phyloP scores from a whole-genome alignment of 2,329 filamentous ascomycete genomes.

The Rhexocercosporidium sp. region DNA sequence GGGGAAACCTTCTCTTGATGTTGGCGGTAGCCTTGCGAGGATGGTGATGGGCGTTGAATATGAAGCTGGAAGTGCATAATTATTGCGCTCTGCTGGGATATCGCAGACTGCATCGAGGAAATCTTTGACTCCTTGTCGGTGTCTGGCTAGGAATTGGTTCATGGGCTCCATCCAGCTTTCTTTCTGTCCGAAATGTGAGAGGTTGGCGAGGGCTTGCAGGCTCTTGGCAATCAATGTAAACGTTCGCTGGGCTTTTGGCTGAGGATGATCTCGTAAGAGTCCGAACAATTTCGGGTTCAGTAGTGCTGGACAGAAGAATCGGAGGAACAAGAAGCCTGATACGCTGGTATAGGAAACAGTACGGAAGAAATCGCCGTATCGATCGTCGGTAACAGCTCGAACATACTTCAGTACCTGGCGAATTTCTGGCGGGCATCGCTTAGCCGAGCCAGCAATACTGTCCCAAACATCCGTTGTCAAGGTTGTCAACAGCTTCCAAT shows the following conservation, averaged over 20 bases:
- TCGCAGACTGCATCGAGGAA: slow-evolving; percentile 88
- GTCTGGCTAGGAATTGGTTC: slow-evolving; percentile 81
- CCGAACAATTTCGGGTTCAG: slow-evolving; percentile 94
- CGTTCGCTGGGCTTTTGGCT: slow-evolving; percentile 81
- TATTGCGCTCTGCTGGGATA: slow-evolving; percentile 74
- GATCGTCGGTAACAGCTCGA: slow-evolving; percentile 88
- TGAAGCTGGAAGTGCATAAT: slow-evolving; percentile 71
- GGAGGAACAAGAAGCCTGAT: slow-evolving; percentile 90
- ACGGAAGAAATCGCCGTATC: slow-evolving; percentile 89
- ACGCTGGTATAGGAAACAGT: slow-evolving; percentile 93
- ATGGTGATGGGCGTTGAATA: slow-evolving; percentile 95
- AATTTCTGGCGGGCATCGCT: slow-evolving; percentile 79
- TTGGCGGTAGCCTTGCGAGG: slow-evolving; percentile 77
- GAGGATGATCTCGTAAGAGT: slow-evolving; percentile 81
- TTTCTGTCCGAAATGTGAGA: slow-evolving; percentile 90
- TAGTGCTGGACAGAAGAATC: slow-evolving; percentile 96
- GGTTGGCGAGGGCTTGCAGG: slow-evolving; percentile 86
- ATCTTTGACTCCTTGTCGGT: slow-evolving; percentile 80
- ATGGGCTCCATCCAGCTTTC: slow-evolving; percentile 99
- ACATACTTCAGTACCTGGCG: slow-evolving; percentile 89
- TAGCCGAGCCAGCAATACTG: slow-evolving; percentile 76
- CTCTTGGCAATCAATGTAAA: slow-evolving; percentile 92
- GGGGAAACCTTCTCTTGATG: slow-evolving; percentile 88
- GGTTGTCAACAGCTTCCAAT: slow-evolving; percentile 79
- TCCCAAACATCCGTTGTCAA: slow-evolving; percentile 87